phyloP scores from a whole-genome alignment of 768 basidiomycete genomes.

The Boletus tylopilopsis region DNA sequence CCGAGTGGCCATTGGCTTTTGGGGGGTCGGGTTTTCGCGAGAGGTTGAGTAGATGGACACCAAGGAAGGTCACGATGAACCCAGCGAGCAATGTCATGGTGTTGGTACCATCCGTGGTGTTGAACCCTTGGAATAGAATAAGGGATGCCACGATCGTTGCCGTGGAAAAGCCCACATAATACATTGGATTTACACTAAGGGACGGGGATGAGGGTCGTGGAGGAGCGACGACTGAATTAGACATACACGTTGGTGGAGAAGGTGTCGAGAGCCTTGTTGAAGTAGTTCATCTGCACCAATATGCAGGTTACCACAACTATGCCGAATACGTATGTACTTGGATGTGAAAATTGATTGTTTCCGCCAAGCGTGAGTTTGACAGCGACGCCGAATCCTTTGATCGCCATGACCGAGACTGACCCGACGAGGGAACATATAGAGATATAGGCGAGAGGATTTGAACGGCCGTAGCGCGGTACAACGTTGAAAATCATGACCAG shows the following conservation, averaged over 20 bases:
- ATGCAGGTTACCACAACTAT: conserved; percentile 81
- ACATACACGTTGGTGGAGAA: conserved; percentile 97
- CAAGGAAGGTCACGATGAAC: conserved; percentile 90
- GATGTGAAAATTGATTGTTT: conserved; percentile 92
- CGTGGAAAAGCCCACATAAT: conserved; percentile 95
- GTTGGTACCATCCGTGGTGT: conserved; percentile 78
- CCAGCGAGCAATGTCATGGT: conserved; percentile 86
- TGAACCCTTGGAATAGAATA: conserved; percentile 96
- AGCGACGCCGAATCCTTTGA: conserved; percentile 97
- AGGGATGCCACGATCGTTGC: conserved; percentile 91
- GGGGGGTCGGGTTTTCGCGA: conserved; percentile 57
- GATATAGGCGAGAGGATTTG: conserved; percentile 88
- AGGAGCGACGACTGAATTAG: background rate
- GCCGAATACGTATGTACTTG: conserved; percentile 95
- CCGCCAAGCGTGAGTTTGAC: conserved; percentile 91
- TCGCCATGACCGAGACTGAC: conserved; percentile 96
- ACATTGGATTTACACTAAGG: conserved; percentile 90
- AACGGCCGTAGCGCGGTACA: conserved; percentile 81
- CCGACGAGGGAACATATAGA: conserved; percentile 97
- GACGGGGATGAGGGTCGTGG: background rate
- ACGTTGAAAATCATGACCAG: conserved; percentile 85
- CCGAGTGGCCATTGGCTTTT: conserved; percentile 43
- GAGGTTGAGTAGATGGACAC: conserved; percentile 90
- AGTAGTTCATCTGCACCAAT: conserved; percentile 91
- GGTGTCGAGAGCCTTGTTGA: conserved; percentile 96